Percentiles rank a stretch among this genome's conserved stretches.
These are phyloP conservation scores for Dioszegia hungarica DNA, from an alignment of 768 basidiomycete species.

Conservation along the genomic window DNA sequence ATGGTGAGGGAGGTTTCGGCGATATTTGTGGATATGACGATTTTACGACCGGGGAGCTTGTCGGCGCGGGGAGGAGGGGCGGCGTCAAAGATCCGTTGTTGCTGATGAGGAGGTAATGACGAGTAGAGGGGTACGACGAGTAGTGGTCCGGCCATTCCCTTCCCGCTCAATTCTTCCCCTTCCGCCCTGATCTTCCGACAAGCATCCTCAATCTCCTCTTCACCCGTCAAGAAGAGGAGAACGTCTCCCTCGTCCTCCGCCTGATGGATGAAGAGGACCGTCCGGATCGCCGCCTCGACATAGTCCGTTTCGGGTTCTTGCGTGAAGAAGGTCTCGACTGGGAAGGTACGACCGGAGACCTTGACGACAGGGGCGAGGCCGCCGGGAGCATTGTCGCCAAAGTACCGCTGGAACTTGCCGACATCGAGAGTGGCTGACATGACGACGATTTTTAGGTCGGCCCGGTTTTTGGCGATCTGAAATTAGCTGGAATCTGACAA, in stretches of 20 bases:
- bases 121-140: conserved; percentile 91
- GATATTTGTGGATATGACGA: conserved; percentile 93
- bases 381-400: conserved; percentile 54
- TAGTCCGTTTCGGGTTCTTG: conserved; percentile 80
- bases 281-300: conserved; percentile 92
- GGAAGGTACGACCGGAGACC: conserved; percentile 85
- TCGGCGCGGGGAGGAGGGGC: conserved; percentile 63
- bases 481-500: not conserved
- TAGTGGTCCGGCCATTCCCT: conserved; percentile 67
- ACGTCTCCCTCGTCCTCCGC: conserved; percentile 91
- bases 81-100: conserved; percentile 93
- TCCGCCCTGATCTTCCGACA: conserved; percentile 89
- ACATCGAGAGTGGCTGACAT: conserved; percentile 99
- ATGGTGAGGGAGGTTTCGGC: conserved; percentile 97
- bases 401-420: conserved; percentile 94
- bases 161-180: conserved; percentile 72
- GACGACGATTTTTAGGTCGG: conserved; percentile 92
- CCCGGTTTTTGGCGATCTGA: conserved; percentile 64
- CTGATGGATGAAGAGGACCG: conserved; percentile 93
- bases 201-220: conserved; percentile 96
- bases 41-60: conserved; percentile 83
- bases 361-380: conserved; percentile 73
- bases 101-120: conserved; percentile 85
- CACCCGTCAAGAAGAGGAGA: conserved; percentile 91
- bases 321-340: conserved; percentile 66